phyloP scores from a whole-genome alignment of 768 basidiomycete genomes.

The Pilatotrama ljubarskyi region DNA sequence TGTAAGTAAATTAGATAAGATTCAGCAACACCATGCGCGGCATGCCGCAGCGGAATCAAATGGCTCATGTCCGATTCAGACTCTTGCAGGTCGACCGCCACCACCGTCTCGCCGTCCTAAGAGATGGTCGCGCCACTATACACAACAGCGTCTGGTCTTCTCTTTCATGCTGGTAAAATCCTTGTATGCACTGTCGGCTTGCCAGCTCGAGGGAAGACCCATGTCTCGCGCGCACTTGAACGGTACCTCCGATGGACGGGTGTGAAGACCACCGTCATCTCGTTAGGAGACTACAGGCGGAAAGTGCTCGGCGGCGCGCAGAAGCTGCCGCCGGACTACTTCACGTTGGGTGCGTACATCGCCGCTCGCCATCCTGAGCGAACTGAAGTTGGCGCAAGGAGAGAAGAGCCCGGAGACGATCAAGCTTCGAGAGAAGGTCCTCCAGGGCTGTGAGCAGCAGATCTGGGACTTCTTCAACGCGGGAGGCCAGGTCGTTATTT shows the following conservation, averaged over 20 bases:
- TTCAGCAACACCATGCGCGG: too few relatives aligned
- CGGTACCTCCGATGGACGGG: slow-evolving; percentile 99
- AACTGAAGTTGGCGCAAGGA: slow-evolving; percentile 39
- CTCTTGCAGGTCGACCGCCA: background rate
- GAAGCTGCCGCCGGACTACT: slow-evolving; percentile 90
- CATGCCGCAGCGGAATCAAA: too few relatives aligned
- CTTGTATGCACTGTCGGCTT: slow-evolving; percentile 90
- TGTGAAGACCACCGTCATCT: slow-evolving; percentile 93
- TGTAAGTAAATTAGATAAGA: too few relatives aligned
- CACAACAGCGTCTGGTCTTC: slow-evolving; percentile 83
- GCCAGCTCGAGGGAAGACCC: slow-evolving; percentile 94
- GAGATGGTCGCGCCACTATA: slow-evolving; percentile 93
- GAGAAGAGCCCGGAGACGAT: slow-evolving; percentile 82
- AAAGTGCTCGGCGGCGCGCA: slow-evolving; percentile 87
- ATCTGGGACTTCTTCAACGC: slow-evolving; percentile 86
- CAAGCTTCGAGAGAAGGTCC: slow-evolving; percentile 69
- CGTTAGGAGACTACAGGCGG: slow-evolving; percentile 91
- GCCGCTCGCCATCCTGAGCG: background rate
- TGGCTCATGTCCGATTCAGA: too few relatives aligned
- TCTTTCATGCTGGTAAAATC: slow-evolving; percentile 95
- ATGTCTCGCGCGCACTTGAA: slow-evolving; percentile 92
- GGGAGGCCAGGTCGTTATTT: slow-evolving; percentile 96
- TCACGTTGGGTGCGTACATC: slow-evolving; percentile 62
- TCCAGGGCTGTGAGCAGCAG: slow-evolving; percentile 81
- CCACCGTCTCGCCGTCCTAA: background rate